Base-by-base conservation (phyloP, 345 rosid genomes). In the Brassica rapa region DNA sequence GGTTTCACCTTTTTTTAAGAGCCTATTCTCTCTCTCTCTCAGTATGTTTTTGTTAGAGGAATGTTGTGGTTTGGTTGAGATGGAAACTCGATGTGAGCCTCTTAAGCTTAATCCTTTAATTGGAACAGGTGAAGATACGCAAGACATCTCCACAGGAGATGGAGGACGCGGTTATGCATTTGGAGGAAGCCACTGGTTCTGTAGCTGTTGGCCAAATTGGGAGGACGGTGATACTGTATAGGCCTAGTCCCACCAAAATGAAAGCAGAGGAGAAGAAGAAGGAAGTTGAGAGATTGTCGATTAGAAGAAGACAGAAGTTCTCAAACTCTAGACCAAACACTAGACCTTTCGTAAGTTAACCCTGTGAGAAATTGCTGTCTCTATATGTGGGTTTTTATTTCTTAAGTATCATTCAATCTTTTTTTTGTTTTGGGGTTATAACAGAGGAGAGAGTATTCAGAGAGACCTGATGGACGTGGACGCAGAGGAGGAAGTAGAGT, bases 101-200 rank as follows among this genome's bases (percentile, higher is more conserved):
- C 16, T 55, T 4, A 56, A 56, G 49, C 46, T 43, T 6, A 66
- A 30, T 66, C 16, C 10, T 14, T 2, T 25, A 33, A 1, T 32
- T 1, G 5, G 1, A 76, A 79, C 81, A 94, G 98, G 85, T 92
- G 72, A 94, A 92, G 79, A 84, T 90, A 81, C 97, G 87, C 33
- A 77, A 83, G 82, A 94, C 91, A 16, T 92, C 94, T 41, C 95
- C 97, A 0, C 93, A 91, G 41, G 98, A 92, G 88, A 76, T 94
- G 14, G 91, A 87, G 68, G 97, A 89, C 19, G 90, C 88, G 68
- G 88, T 94, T 74, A 84, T 68, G 67, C 87, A 82, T 59, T 75
- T 94, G 71, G 90, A 92, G 87, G 80, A 84, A 83, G 80, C 85
- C 35, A 94, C 98, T 3, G 89, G 92, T 69, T 90, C 98, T 0